Conservation (phyloP, 2,329 filamentous ascomycete species). For the Arthrobotrys musiformis region DNA sequence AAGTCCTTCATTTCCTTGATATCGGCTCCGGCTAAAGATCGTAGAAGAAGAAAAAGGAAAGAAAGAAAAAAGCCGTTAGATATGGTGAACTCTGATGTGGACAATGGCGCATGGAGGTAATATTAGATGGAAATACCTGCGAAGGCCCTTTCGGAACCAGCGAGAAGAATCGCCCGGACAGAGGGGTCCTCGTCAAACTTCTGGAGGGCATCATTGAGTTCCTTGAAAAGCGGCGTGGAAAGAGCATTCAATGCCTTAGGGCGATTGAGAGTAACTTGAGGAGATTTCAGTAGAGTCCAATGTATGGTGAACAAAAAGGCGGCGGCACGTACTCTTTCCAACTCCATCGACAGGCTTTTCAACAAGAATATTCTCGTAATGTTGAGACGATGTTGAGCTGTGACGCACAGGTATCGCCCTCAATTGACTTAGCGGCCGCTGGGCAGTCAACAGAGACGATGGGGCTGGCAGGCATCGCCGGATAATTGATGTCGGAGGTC, state of each 20-base stretch:
- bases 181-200: constrained; percentile 76
- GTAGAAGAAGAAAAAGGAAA: not conserved
- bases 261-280: constrained; percentile 85
- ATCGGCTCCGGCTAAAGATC: constrained; percentile 79
- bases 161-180: constrained; percentile 82
- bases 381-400: constrained; percentile 60
- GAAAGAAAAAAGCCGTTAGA: too few species aligned
- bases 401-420: not conserved
- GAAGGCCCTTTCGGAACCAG: constrained; percentile 88
- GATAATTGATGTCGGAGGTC: constrained; percentile 4
- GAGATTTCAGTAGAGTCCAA: not conserved
- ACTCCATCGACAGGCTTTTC: constrained; percentile 88
- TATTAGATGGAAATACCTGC: constrained; percentile 66
- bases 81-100: not conserved
- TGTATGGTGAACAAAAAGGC: not conserved
- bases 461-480: constrained; percentile 8
- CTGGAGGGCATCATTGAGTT: constrained; percentile 82
- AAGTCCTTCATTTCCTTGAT: constrained; percentile 99
- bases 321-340: constrained; percentile 75
- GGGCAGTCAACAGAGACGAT: not conserved
- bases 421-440: not conserved
- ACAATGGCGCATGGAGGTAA: not conserved
- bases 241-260: constrained; percentile 96
- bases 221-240: constrained; percentile 86
- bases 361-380: constrained; percentile 84